Evolutionary conservation across 352 stramenopile genomes (phyloP), one percentile per base, ranked within the genome.

Genomic region (Pythium scleroteichum): DNA sequence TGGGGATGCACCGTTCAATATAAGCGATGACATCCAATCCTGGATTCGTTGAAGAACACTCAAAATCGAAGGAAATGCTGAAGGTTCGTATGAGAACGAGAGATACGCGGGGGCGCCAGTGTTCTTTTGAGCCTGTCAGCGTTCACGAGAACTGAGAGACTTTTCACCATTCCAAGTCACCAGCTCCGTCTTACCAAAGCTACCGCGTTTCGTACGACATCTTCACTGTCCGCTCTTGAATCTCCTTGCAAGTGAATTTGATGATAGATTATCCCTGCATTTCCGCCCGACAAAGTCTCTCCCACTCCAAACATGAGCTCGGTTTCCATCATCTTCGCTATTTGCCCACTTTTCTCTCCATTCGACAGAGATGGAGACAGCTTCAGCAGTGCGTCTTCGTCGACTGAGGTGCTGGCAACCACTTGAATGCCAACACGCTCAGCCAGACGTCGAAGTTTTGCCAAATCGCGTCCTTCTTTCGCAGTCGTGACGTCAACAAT

Each of bases 271-370:
- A 79, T 69, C 6, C 80, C 83, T 10, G 74, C 73, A n/a, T 66
- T 76, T 1, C 29, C 52, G 6, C 62, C 61, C 2, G 52, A 44
- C 19, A 54, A 39, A 22, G 51, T 46, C 12, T 64, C 60, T 3
- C 68, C 65, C 20, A 85, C 74, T 0, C 85, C 85, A 59, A 86
- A 94, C 60, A 88, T 54, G 7, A 94, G 61, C n/a, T 94, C 82
- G 0, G 77, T 72, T 57, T 91, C 78, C 13, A 92, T 27, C 16
- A 27, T 64, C 51, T 88, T 85, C 0, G 76, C 72, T 42, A 90
- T 56, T 0, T 69, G 68, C 58, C 89, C 79, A 32, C 62, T 76
- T 39, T 84, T 70, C 4, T 85, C 66, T 1, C 33, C n/a, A 39
- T 38, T 2, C n/a, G 19, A 33, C 12, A 83, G 52, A 6, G 59